Base-by-base conservation (phyloP, 2,329 filamentous ascomycete genomes). In the Diaporthe sp. region DNA sequence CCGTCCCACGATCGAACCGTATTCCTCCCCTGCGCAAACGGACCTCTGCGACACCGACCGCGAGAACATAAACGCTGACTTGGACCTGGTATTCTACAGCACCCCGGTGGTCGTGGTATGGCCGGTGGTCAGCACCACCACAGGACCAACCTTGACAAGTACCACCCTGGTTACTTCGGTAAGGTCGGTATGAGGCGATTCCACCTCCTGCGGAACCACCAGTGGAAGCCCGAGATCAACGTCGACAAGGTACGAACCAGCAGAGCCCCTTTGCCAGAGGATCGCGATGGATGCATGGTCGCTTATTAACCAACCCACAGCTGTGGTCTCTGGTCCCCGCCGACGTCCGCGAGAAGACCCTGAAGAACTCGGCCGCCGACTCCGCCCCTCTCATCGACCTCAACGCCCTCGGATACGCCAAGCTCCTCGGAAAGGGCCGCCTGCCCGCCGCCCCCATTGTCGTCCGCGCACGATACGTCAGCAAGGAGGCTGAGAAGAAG, bases 121-220 rank as follows among this genome's bases (percentile, higher is more conserved):
- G 97, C 97, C 86, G 96, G 97, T 97, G 96, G 96, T 92, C 95
- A 98, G 78, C 97, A 99, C 91, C 97, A 99, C 90, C 95, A 97
- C 92, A 89, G 95, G 81, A 97, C 95, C 84, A 97, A 97, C 90
- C 80, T 88, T 77, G 86, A 88, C 81, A 96, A 97, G 88, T 97
- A 96, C 93, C 95, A 97, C 86, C 95, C 96, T 78, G 97, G 97
- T 95, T 98, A 98, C 94, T 98, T 98, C 89, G 95, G 95, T 89
- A 98, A 98, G 90, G 94, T 96, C 82, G 94, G 94, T 89, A 96
- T 96, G 94, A 91, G 94, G 84, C 93, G 96, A 90, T 98, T 98
- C 94, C 96, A 98, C 92, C 96, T 97, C 89, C 93, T 95, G 85
- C 91, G 92, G 84, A 96, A 96, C 91, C 94, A 97, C 85, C 95